Evolutionary conservation across 1,284 basidiomycete genomes (phyloP).

Genomic region (Apiotrichum siamense): DNA sequence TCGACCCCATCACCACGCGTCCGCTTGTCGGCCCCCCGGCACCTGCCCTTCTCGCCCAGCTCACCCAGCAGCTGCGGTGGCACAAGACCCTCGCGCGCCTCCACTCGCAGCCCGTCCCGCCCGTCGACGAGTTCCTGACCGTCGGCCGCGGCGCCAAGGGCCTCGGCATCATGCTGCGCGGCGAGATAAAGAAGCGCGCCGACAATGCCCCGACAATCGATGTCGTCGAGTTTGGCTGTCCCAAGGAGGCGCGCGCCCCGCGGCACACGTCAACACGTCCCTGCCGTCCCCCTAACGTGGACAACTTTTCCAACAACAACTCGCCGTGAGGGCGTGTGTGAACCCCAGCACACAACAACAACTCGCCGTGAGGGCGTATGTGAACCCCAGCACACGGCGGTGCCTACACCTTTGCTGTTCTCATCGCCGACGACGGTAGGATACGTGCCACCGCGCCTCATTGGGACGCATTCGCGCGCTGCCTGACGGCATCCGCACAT

Average conservation of each 20-base stretch:
- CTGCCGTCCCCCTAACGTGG: neutral
- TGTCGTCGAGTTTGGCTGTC: conserved; percentile 38
- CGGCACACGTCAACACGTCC: neutral
- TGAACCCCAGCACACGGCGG: neutral
- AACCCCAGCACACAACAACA: no score
- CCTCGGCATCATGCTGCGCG: conserved; percentile 43
- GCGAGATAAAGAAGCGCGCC: conserved; percentile 35
- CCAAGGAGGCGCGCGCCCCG: conserved; percentile 10
- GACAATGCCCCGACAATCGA: conserved; percentile 24
- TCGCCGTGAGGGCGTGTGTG: no score
- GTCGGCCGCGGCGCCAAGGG: conserved; percentile 45
- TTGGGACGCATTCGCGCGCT: no score
- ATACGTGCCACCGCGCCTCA: no score
- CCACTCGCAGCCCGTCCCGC: conserved; percentile 26
- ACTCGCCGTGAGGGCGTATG: neutral
- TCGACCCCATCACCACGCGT: conserved; percentile 43
- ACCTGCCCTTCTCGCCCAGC: conserved; percentile 34
- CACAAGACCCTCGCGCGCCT: conserved; percentile 42
- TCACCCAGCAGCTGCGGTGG: conserved; percentile 44
- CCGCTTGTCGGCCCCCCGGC: conserved; percentile 34
- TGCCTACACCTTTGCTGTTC: no score
- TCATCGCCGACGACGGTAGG: no score
- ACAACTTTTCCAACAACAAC: neutral
- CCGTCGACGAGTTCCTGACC: conserved; percentile 35
- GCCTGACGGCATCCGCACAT: no score